These are phyloP conservation scores for Pseudonitzschia multiseries DNA, from an alignment of 108 stramenopile species.

Conservation along the genomic window DNA sequence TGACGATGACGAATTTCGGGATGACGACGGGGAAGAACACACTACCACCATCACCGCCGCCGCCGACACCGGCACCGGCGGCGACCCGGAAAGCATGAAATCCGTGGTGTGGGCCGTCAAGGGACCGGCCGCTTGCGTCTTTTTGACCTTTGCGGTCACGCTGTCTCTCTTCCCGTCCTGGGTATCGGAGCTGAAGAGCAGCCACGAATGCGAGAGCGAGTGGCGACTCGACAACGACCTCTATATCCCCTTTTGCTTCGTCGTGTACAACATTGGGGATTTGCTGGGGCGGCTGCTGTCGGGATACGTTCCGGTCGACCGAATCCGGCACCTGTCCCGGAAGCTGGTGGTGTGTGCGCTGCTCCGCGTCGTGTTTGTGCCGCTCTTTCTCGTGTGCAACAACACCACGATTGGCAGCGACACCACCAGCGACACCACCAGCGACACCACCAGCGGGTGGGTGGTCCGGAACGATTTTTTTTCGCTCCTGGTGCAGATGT, in stretches of 20 bases:
- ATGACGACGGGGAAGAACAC: constrained; percentile 13
- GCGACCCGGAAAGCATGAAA: constrained; percentile 12
- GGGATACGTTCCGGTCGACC: constrained; percentile 19
- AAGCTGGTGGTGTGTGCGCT: constrained; percentile 33
- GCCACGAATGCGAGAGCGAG: constrained; percentile 37
- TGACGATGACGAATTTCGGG: not conserved
- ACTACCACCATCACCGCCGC: too few relatives aligned
- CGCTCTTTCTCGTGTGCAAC: constrained; percentile 38
- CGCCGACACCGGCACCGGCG: not conserved
- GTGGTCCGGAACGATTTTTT: constrained; percentile 43
- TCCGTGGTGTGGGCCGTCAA: constrained; percentile 26
- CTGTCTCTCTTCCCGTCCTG: constrained; percentile 55
- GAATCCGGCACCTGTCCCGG: constrained; percentile 15
- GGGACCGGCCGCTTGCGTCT: constrained; percentile 39
- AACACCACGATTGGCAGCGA: not conserved
- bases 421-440: not conserved
- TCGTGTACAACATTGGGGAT: constrained; percentile 59
- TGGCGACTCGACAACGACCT: constrained; percentile 52
- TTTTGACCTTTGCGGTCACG: constrained; percentile 52
- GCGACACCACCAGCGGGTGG: not conserved
- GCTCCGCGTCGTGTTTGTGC: constrained; percentile 33
- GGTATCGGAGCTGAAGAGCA: constrained; percentile 41
- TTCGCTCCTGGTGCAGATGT: constrained; percentile 33
- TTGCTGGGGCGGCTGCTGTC: constrained; percentile 42
- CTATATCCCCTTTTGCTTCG: constrained; percentile 48